These are phyloP conservation scores for Trichosanthes truncata DNA, from an alignment of 306 rosid genomes.

Conservation along the genomic window DNA sequence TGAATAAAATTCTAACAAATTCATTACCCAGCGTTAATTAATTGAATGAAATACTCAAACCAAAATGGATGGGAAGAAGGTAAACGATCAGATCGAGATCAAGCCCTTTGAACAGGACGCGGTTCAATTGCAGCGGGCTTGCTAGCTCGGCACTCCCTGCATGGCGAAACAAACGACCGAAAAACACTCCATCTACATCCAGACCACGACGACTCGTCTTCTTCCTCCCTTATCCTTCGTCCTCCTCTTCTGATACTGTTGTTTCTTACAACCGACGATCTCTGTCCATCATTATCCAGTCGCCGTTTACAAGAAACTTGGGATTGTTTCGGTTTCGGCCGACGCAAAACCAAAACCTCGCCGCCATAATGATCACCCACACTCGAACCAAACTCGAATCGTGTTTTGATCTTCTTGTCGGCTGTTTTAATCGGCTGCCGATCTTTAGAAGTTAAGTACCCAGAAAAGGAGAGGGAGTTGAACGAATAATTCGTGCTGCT, in stretches of 20 bases:
- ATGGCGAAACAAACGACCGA: background rate
- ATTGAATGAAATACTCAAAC: background rate
- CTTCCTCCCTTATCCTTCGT: background rate
- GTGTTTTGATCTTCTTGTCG: conserved; percentile 22
- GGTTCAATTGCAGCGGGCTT: background rate
- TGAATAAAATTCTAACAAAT: no score
- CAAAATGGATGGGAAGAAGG: background rate
- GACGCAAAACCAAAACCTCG: background rate
- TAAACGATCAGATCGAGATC: background rate
- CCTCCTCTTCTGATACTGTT: background rate
- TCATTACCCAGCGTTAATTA: no score
- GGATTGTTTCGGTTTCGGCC: background rate
- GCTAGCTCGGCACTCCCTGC: conserved; percentile 5
- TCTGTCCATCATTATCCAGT: no score
- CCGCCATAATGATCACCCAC: background rate
- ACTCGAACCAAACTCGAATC: conserved; percentile 31
- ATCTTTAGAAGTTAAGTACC: conserved; percentile 43
- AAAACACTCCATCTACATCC: background rate
- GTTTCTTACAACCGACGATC: background rate
- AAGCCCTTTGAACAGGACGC: background rate
- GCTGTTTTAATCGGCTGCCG: conserved; percentile 22
- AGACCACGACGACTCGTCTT: background rate
- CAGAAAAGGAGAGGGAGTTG: conserved; percentile 57
- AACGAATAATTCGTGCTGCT: background rate
- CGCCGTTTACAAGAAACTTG: background rate